Evolutionary conservation across 2,329 filamentous ascomycete species (phyloP), one percentile per base, ranked within the genome.

Genomic region (Clarireedia homoeocarpa): DNA sequence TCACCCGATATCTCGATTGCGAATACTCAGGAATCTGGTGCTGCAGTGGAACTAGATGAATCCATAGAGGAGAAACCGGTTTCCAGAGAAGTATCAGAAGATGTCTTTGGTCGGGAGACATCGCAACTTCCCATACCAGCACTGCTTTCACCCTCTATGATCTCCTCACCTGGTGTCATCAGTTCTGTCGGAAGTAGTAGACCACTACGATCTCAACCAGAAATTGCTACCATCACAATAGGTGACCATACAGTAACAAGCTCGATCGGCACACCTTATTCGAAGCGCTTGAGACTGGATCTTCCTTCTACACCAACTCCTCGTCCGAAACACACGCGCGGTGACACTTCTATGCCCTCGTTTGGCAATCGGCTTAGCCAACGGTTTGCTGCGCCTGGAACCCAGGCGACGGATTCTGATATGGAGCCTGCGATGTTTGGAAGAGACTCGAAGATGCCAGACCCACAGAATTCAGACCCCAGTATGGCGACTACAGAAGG

Each of bases 221-320:
- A 67, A 53, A 62, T 62, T n/a, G 67, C 68, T 15, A 70, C 66
- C 14, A 69, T 70, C 40, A 69, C 64, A 3, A 70, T 69, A 52
- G 68, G 66, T 17, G 62, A 68, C 30, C 62, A 67, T 26, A 69
- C 66, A 3, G 57, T 66, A 14, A 69, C 63, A 6, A 68, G 67
- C 38, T 62, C 63, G 17, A 66, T 70, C 53, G 67, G 67, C 10
- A 64, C 61, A 2, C 63, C 63, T 27, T 53, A 48, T 39, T 59
- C 61, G 1, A 69, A 69, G 45, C 60, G 63, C 52, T 48, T 60
- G 48, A 58, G 60, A 34, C 48, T 53, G 9, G 60, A 62, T 12
- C 49, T 52, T 42, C 23, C 17, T 23, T 23, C 53, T 7, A 59
- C 44, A 10, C 27, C 27, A 34, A 55, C 56, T 15, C 42, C 59